phyloP scores from a whole-genome alignment of 1,284 basidiomycete genomes.

The Sporisorium graminicola region DNA sequence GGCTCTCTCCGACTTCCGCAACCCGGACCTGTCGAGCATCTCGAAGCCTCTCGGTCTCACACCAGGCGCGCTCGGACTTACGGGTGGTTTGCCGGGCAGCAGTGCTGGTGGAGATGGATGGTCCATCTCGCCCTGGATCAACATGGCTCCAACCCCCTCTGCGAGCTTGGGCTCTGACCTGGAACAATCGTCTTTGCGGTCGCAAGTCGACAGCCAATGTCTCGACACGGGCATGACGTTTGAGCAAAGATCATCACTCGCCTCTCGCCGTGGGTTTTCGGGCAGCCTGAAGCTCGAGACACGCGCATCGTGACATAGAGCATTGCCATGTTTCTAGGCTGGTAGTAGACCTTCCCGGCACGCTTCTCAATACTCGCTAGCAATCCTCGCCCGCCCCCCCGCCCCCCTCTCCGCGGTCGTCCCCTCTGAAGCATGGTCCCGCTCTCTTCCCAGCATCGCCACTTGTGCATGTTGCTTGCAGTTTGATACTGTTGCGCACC shows the following conservation, averaged over 20 bases:
- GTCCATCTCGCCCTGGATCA: conserved; percentile 55
- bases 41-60: conserved; percentile 38
- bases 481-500: not conserved
- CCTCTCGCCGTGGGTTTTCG: conserved; percentile 46
- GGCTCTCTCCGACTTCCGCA: conserved; percentile 27
- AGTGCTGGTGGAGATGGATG: conserved; percentile 39
- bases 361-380: conserved; percentile 27
- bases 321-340: not conserved
- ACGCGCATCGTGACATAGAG: conserved; percentile 8
- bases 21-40: conserved; percentile 21
- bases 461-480: not conserved
- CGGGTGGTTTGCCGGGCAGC: conserved; percentile 16
- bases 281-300: conserved; percentile 39
- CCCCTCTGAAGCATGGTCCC: not conserved
- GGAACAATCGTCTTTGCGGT: conserved; percentile 5
- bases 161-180: conserved; percentile 14
- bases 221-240: conserved; percentile 21
- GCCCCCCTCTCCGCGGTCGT: not conserved
- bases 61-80: conserved; percentile 35
- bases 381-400: not conserved
- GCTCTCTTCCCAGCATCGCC: not conserved
- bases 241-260: conserved; percentile 29
- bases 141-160: conserved; percentile 29
- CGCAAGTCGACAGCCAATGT: conserved; percentile 10
- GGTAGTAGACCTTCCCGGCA: conserved; percentile 7